A percentile compares a stretch with the other conserved stretches of the same genome.
phyloP scores from a whole-genome alignment of 2,329 filamentous ascomycete species.

The Colletotrichum trifolii region DNA sequence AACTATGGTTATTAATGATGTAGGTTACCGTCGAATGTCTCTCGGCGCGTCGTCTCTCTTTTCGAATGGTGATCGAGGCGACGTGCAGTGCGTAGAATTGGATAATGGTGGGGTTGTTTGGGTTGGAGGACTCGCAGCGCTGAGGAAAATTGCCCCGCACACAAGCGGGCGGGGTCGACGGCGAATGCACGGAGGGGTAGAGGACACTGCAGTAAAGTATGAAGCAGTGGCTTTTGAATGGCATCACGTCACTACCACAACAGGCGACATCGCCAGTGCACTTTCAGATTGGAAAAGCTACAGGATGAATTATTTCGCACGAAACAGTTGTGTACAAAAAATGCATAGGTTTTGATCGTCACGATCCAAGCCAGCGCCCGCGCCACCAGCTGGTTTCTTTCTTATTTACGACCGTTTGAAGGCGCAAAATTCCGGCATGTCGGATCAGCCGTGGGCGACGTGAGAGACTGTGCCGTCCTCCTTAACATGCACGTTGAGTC shows the following conservation, averaged over 20 bases:
- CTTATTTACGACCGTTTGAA: too few relatives aligned
- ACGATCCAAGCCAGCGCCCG: neutral
- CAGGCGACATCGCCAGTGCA: neutral
- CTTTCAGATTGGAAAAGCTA: neutral
- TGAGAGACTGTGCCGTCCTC: slow-evolving; percentile 71
- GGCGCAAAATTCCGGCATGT: neutral
- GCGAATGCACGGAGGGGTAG: slow-evolving; percentile 36
- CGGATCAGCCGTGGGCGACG: slow-evolving; percentile 63
- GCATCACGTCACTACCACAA: slow-evolving; percentile 24
- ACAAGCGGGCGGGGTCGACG: slow-evolving; percentile 42
- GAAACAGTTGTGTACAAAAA: neutral
- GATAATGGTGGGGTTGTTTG: slow-evolving; percentile 31
- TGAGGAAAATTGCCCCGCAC: slow-evolving; percentile 36
- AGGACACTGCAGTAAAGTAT: neutral
- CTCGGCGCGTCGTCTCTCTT: slow-evolving; percentile 31
- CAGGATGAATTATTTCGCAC: slow-evolving; percentile 1
- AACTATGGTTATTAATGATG: slow-evolving; percentile 13
- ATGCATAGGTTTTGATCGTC: slow-evolving; percentile 5
- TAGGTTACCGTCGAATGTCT: slow-evolving; percentile 28
- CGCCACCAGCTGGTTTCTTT: too few relatives aligned
- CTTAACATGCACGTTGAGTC: slow-evolving; percentile 69
- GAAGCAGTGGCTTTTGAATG: neutral
- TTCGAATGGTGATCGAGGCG: slow-evolving; percentile 24
- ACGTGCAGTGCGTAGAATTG: slow-evolving; percentile 7
- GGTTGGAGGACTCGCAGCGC: slow-evolving; percentile 36